These are phyloP conservation scores for Fonsecaea multimorphosa DNA, from an alignment of 2,329 filamentous ascomycete genomes.

Conservation along the genomic window DNA sequence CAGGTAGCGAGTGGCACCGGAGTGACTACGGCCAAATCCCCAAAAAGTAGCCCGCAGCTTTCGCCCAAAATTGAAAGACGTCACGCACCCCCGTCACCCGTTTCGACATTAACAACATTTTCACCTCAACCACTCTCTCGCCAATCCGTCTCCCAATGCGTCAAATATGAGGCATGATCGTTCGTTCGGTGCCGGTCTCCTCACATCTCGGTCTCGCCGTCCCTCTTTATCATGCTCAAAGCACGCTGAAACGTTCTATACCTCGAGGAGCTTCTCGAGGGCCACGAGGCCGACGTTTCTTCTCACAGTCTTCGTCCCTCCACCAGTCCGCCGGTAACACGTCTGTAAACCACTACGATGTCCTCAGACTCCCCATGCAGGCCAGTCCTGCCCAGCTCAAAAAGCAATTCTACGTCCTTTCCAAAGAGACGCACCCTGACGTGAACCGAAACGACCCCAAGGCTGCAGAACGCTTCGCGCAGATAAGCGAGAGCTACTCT, in stretches of 20 bases:
- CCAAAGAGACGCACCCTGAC: slow-evolving; percentile 91
- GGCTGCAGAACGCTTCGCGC: slow-evolving; percentile 77
- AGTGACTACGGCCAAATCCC: slow-evolving; percentile 14
- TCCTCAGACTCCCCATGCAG: slow-evolving; percentile 71
- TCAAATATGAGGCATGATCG: slow-evolving; percentile 40
- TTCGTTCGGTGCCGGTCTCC: slow-evolving; percentile 31
- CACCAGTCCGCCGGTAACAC: slow-evolving; percentile 26
- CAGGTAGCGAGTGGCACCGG: slow-evolving; percentile 15
- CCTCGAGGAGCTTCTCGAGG: slow-evolving; percentile 28
- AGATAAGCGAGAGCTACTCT: slow-evolving; percentile 82
- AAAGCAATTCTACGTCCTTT: slow-evolving; percentile 89
- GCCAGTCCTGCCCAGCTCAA: slow-evolving; percentile 82
- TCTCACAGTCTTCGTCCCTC: slow-evolving; percentile 28
- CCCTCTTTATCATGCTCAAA: slow-evolving; percentile 1
- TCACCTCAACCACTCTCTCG: background rate
- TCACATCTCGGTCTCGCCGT: slow-evolving; percentile 13
- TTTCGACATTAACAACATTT: background rate
- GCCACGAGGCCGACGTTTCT: slow-evolving; percentile 17
- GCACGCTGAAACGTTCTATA: background rate
- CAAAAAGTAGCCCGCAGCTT: background rate
- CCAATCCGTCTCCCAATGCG: background rate
- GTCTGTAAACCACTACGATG: slow-evolving; percentile 75
- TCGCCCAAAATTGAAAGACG: slow-evolving; percentile 23
- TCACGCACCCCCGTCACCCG: slow-evolving; percentile 6
- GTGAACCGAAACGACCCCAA: slow-evolving; percentile 77